Conservation (phyloP, 202 grass and related monocot species). For the Miscanthus sacchariflorus region DNA sequence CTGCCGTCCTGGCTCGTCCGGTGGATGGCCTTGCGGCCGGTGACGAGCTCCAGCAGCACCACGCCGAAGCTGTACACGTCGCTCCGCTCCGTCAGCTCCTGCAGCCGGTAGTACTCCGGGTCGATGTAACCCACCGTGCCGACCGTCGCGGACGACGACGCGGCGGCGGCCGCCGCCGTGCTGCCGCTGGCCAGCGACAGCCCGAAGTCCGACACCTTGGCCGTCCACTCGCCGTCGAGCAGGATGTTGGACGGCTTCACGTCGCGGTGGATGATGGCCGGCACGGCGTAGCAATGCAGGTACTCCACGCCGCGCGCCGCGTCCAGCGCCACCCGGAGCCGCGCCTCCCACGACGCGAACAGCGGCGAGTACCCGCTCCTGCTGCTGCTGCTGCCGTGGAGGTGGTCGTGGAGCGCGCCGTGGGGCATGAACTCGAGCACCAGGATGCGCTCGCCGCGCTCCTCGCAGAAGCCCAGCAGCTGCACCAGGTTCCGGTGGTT, state of each 20-base stretch:
- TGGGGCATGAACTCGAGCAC: conserved; percentile 89
- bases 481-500: conserved; percentile 89
- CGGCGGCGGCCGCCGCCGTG: background rate
- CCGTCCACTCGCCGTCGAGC: conserved; percentile 84
- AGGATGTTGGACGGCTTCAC: conserved; percentile 96
- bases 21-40: conserved; percentile 75
- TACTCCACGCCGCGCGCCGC: conserved; percentile 83
- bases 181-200: conserved; percentile 60
- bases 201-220: conserved; percentile 94
- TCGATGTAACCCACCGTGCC: conserved; percentile 91
- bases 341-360: conserved; percentile 66
- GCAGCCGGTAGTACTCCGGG: conserved; percentile 90
- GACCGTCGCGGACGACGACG: conserved; percentile 46
- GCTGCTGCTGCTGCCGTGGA: conserved; percentile 46
- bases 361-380: conserved; percentile 39
- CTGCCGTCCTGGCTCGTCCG: conserved; percentile 57
- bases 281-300: conserved; percentile 93
- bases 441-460: conserved; percentile 80
- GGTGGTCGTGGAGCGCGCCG: conserved; percentile 83
- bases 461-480: conserved; percentile 82
- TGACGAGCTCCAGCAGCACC: conserved; percentile 64
- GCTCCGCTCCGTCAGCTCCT: conserved; percentile 78
- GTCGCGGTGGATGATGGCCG: conserved; percentile 91
- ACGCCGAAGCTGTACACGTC: conserved; percentile 94
- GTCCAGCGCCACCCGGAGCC: conserved; percentile 73